Evolutionary conservation across 2,329 filamentous ascomycete genomes (phyloP).

Genomic region (Microsporum ferrugineum): DNA sequence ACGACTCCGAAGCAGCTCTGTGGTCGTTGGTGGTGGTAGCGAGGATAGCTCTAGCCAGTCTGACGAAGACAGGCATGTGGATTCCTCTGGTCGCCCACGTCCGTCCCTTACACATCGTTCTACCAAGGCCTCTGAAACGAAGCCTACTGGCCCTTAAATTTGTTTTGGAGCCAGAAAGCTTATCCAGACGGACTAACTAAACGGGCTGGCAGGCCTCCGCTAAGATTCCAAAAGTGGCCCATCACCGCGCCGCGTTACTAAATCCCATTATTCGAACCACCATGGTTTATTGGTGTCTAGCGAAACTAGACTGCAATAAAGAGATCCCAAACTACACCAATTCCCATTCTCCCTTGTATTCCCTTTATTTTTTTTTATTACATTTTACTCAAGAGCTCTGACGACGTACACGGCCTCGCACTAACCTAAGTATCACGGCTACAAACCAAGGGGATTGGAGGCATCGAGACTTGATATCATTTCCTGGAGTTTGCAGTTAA

Average conservation of each 20-base stretch:
- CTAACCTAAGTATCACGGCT: constrained; percentile 1
- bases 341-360: background rate
- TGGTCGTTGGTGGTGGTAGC: constrained; percentile 22
- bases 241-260: too few species aligned
- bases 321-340: background rate
- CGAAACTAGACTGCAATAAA: too few species aligned
- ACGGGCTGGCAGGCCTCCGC: too few species aligned
- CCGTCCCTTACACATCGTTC: constrained; percentile 9
- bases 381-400: constrained; percentile 1
- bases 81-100: constrained; percentile 8
- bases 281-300: too few species aligned
- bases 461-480: constrained; percentile 5
- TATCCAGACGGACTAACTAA: too few species aligned
- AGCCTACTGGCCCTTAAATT: background rate
- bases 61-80: constrained; percentile 31
- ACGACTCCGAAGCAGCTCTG: constrained; percentile 32
- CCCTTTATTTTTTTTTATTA: background rate
- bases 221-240: too few species aligned
- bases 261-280: too few species aligned
- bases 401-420: constrained; percentile 1
- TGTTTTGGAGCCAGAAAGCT: too few species aligned
- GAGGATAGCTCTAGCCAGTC: constrained; percentile 41
- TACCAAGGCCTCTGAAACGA: constrained; percentile 7
- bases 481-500: constrained; percentile 6
- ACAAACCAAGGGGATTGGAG: constrained; percentile 1